Conservation (phyloP, 208 protist species). For the Trypanosoma caninum region DNA sequence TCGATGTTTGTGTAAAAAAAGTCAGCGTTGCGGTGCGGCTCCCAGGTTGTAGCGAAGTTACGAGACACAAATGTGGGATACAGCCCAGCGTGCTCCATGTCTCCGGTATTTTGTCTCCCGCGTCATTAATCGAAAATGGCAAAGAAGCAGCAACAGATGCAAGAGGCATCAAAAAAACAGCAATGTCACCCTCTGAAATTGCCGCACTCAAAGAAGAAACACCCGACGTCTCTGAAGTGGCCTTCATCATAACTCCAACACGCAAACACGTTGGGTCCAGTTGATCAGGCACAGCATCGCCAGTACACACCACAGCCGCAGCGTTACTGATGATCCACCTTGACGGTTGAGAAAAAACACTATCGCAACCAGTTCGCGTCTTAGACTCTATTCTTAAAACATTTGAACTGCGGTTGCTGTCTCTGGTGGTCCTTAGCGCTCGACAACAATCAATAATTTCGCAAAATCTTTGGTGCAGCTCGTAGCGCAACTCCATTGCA, state of each 20-base stretch:
- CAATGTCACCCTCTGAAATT: slow-evolving; percentile 60
- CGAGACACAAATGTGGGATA: slow-evolving; percentile 58
- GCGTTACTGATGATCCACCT: slow-evolving; percentile 18
- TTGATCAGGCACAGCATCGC: not conserved
- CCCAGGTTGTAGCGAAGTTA: slow-evolving; percentile 27
- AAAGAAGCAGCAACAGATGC: slow-evolving; percentile 25
- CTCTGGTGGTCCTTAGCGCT: not conserved
- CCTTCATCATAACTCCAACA: slow-evolving; percentile 6
- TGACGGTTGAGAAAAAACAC: slow-evolving; percentile 3
- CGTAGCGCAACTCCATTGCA: slow-evolving; percentile 70
- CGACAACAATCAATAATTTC: slow-evolving; percentile 24
- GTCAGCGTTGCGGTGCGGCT: slow-evolving; percentile 34
- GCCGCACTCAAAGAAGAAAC: slow-evolving; percentile 6
- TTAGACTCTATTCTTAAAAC: not conserved
- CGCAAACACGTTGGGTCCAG: slow-evolving; percentile 15
- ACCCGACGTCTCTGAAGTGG: not conserved
- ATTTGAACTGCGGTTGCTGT: too few relatives aligned
- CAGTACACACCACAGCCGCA: slow-evolving; percentile 2
- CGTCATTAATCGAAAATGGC: slow-evolving; percentile 18
- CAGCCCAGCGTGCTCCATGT: slow-evolving; percentile 56
- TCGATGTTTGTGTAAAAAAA: slow-evolving; percentile 6
- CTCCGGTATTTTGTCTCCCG: slow-evolving; percentile 20
- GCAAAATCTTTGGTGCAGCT: slow-evolving; percentile 40
- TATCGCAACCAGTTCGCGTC: not conserved
- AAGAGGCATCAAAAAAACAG: slow-evolving; percentile 61